Conservation (phyloP, 2,329 filamentous ascomycete species). For the Mollisia scopiformis region DNA sequence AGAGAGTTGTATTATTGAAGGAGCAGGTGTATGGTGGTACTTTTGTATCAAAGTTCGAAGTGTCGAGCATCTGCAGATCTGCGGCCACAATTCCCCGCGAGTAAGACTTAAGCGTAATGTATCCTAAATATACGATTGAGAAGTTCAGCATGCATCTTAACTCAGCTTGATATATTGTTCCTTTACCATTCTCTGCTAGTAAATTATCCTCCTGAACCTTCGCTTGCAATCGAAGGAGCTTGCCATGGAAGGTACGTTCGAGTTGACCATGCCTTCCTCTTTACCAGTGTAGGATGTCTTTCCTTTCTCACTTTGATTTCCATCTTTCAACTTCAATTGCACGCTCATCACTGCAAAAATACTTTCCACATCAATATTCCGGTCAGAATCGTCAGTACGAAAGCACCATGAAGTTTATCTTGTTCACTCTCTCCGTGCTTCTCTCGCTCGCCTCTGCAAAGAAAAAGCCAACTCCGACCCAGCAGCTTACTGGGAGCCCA, state of each 20-base stretch:
- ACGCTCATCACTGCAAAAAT: background rate
- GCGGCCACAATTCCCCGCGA: background rate
- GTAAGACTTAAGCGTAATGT: background rate
- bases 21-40: background rate
- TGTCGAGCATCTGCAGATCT: background rate
- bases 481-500: background rate
- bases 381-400: background rate
- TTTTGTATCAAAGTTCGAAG: background rate
- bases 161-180: too few species aligned
- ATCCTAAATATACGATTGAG: background rate
- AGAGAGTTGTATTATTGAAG: conserved; percentile 29
- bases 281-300: too few species aligned
- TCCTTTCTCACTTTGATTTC: background rate
- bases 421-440: background rate
- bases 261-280: background rate
- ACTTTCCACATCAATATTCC: background rate
- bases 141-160: too few species aligned
- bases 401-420: background rate
- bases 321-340: background rate
- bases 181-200: too few species aligned
- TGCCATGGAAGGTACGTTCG: background rate
- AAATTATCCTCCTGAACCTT: too few species aligned
- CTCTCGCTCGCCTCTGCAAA: background rate
- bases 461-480: background rate
- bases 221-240: too few species aligned